phyloP scores from a whole-genome alignment of 805 yeast genomes.

The Priceomyces medius region DNA sequence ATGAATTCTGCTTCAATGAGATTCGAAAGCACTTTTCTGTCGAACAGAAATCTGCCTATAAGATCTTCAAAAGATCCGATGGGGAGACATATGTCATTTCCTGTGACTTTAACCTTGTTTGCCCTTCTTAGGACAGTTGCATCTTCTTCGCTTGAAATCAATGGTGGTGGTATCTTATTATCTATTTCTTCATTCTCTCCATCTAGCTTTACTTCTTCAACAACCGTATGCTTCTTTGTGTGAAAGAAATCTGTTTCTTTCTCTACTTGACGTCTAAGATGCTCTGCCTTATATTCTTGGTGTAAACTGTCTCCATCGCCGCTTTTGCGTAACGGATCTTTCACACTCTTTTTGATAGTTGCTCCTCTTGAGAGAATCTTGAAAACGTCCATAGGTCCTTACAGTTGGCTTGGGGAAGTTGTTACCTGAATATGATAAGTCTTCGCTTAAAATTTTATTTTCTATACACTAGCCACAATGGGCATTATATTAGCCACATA shows the following conservation, averaged over 20 bases:
- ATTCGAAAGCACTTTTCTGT: slow-evolving; percentile 57
- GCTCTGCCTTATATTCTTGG: slow-evolving; percentile 34
- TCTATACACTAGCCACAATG: not conserved
- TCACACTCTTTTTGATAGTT: slow-evolving; percentile 58
- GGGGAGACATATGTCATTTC: slow-evolving; percentile 87
- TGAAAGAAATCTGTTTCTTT: slow-evolving; percentile 84
- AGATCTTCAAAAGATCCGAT: slow-evolving; percentile 87
- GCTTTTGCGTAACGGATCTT: slow-evolving; percentile 42
- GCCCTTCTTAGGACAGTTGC: slow-evolving; percentile 61
- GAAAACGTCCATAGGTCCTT: slow-evolving; percentile 88
- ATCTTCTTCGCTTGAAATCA: slow-evolving; percentile 53
- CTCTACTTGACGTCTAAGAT: slow-evolving; percentile 52
- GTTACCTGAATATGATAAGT: not conserved
- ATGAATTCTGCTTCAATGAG: slow-evolving; percentile 68
- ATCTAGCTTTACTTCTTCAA: slow-evolving; percentile 9
- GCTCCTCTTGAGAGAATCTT: slow-evolving; percentile 86
- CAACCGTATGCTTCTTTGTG: slow-evolving; percentile 41
- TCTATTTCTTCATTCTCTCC: slow-evolving; percentile 27
- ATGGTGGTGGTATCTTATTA: slow-evolving; percentile 38
- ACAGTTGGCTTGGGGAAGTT: not conserved
- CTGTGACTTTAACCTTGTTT: slow-evolving; percentile 69
- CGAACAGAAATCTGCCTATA: slow-evolving; percentile 62
- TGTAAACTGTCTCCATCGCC: slow-evolving; percentile 25
- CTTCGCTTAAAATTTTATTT: slow-evolving; percentile 1
- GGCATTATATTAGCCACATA: not conserved